phyloP scores from a whole-genome alignment of 768 basidiomycete species.

The Tubosaeta brunneosetosa region DNA sequence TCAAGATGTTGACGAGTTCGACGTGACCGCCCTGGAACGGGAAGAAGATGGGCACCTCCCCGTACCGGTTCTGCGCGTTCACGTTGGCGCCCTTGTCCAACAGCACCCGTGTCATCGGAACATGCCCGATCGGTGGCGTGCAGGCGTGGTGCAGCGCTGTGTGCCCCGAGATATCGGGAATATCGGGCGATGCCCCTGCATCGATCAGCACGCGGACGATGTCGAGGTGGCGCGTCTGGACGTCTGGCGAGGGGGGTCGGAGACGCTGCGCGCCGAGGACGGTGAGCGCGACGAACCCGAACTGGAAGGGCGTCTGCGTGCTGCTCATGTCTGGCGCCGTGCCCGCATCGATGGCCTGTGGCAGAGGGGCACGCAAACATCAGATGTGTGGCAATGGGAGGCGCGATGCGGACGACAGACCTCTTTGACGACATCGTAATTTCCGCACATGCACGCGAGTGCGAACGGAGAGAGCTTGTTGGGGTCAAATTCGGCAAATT shows the following conservation, averaged over 20 bases:
- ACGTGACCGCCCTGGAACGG: slow-evolving; percentile 33
- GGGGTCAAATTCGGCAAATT: slow-evolving; percentile 14
- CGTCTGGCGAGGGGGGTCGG: slow-evolving; percentile 4
- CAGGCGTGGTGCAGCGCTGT: slow-evolving; percentile 49
- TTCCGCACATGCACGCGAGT: slow-evolving; percentile 23
- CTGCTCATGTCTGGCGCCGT: slow-evolving; percentile 35
- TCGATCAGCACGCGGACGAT: slow-evolving; percentile 40
- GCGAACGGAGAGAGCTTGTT: slow-evolving; percentile 22
- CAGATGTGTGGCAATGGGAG: background rate
- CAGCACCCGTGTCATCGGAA: slow-evolving; percentile 35
- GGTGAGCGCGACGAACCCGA: slow-evolving; percentile 39
- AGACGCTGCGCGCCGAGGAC: slow-evolving; percentile 41
- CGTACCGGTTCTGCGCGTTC: slow-evolving; percentile 46
- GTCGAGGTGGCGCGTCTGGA: slow-evolving; percentile 27
- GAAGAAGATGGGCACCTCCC: slow-evolving; percentile 38
- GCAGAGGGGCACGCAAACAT: background rate
- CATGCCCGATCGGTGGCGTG: slow-evolving; percentile 21
- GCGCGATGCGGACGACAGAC: slow-evolving; percentile 7
- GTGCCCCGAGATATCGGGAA: slow-evolving; percentile 43
- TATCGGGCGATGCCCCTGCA: slow-evolving; percentile 36
- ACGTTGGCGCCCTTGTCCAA: slow-evolving; percentile 46
- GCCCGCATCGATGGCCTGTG: slow-evolving; percentile 24
- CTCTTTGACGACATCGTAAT: slow-evolving; percentile 15
- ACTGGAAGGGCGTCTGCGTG: slow-evolving; percentile 40
- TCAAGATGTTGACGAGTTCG: slow-evolving; percentile 38